Evolutionary conservation across 108 stramenopile genomes (phyloP).

Genomic region (Discostella stelligeroides): DNA sequence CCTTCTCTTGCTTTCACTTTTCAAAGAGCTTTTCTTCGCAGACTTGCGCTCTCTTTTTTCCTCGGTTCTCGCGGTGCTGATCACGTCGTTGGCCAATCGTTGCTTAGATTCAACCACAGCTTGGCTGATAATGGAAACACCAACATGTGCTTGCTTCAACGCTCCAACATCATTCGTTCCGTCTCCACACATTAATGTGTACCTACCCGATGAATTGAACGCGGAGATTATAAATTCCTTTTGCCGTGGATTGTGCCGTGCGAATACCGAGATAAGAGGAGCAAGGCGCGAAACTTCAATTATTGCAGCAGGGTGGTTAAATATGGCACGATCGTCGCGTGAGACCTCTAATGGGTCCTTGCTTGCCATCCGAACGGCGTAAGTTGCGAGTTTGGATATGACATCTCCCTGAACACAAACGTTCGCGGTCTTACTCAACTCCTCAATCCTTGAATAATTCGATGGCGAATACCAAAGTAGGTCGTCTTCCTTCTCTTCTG

Average conservation of each 20-base stretch:
- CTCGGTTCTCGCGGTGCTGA: slow-evolving; percentile 53
- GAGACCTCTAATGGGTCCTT: background rate
- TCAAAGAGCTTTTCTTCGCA: slow-evolving; percentile 7
- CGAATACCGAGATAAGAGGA: slow-evolving; percentile 91
- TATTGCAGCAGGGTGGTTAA: slow-evolving; percentile 69
- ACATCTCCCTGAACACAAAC: slow-evolving; percentile 67
- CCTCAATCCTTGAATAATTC: slow-evolving; percentile 37
- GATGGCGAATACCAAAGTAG: slow-evolving; percentile 38
- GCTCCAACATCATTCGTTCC: slow-evolving; percentile 99
- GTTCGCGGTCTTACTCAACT: slow-evolving; percentile 35
- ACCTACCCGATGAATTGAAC: slow-evolving; percentile 80
- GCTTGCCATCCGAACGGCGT: slow-evolving; percentile 34
- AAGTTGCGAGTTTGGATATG: slow-evolving; percentile 52
- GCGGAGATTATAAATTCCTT: slow-evolving; percentile 94
- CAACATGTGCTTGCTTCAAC: slow-evolving; percentile 91
- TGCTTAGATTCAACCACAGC: slow-evolving; percentile 92
- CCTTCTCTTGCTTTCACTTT: slow-evolving; percentile 35
- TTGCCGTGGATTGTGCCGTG: slow-evolving; percentile 93
- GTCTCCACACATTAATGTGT: slow-evolving; percentile 98
- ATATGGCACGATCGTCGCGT: slow-evolving; percentile 48
- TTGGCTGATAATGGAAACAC: slow-evolving; percentile 93
- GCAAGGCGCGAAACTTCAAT: slow-evolving; percentile 59
- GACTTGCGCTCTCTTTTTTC: slow-evolving; percentile 57
- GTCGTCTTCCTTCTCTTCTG: background rate
- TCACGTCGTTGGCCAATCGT: slow-evolving; percentile 51